These are phyloP conservation scores for Plenodomus lindquistii DNA, from an alignment of 2,329 filamentous ascomycete species.

Conservation along the genomic window DNA sequence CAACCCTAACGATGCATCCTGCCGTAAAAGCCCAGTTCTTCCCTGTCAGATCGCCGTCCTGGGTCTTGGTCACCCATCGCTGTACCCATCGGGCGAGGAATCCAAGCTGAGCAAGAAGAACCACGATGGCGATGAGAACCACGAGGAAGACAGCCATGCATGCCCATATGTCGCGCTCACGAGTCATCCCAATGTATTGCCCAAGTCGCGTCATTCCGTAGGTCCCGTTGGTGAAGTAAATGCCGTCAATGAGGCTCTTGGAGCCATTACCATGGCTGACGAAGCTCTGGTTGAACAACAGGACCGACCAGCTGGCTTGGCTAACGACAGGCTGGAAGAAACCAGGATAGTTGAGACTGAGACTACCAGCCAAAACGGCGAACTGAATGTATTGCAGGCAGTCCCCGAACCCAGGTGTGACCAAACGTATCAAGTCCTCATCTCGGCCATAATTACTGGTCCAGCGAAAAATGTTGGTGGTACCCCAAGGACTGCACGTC, in stretches of 20 bases:
- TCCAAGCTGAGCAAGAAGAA: constrained; percentile 73
- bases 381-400: constrained; percentile 98
- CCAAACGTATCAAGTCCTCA: constrained; percentile 83
- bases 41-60: constrained; percentile 83
- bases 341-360: constrained; percentile 87
- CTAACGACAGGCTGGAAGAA: constrained; percentile 92
- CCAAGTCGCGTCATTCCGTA: constrained; percentile 80
- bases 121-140: constrained; percentile 69
- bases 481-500: constrained; percentile 93
- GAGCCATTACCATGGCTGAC: constrained; percentile 69
- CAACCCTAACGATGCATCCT: constrained; percentile 68
- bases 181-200: constrained; percentile 79
- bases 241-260: constrained; percentile 74
- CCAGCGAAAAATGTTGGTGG: constrained; percentile 88
- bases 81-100: constrained; percentile 79
- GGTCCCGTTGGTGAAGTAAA: constrained; percentile 78
- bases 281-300: constrained; percentile 94
- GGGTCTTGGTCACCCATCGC: constrained; percentile 69
- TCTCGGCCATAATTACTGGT: constrained; percentile 97
- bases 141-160: constrained; percentile 92
- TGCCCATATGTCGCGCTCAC: constrained; percentile 82
- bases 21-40: constrained; percentile 85
- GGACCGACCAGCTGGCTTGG: constrained; percentile 81
- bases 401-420: constrained; percentile 95
- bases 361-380: constrained; percentile 79